Evolutionary conservation across 2,329 filamentous ascomycete species (phyloP).

Genomic region (Tolypocladium ovalisporum): DNA sequence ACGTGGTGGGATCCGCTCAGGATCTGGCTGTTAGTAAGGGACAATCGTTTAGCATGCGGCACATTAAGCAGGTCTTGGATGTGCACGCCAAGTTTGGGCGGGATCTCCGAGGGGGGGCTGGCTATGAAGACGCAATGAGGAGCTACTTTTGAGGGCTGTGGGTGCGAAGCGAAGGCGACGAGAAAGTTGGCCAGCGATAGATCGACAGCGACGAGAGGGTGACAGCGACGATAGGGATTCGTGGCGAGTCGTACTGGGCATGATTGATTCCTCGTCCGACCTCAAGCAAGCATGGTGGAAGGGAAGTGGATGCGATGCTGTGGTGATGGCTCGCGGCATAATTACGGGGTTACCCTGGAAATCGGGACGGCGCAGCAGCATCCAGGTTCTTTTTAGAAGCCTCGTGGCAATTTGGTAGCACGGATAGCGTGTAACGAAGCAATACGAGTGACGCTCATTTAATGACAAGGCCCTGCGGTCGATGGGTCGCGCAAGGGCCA

Average conservation of each 20-base stretch:
- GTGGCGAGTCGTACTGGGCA: not conserved
- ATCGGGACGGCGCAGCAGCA: not conserved
- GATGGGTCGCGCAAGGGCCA: not conserved
- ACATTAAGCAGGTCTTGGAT: constrained; percentile 74
- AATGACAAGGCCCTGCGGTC: not conserved
- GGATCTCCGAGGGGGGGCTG: constrained; percentile 70
- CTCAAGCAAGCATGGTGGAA: not conserved
- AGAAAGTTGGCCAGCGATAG: not conserved
- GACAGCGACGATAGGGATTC: not conserved
- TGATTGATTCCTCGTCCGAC: too few relatives aligned
- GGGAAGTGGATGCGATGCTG: not conserved
- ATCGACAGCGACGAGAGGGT: not conserved
- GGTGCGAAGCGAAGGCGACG: not conserved
- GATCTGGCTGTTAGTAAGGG: constrained; percentile 69
- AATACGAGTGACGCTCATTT: not conserved
- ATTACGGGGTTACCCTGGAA: not conserved
- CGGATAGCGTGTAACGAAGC: not conserved
- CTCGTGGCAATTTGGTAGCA: not conserved
- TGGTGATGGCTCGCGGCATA: not conserved
- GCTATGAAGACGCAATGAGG: constrained; percentile 75
- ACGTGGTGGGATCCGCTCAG: constrained; percentile 73
- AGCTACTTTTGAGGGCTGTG: constrained; percentile 50
- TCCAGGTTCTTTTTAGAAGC: not conserved
- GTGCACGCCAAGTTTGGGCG: constrained; percentile 74
- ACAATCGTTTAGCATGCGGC: constrained; percentile 61